Conservation (phyloP, 2,329 filamentous ascomycete species). For the Xylaria sp. region DNA sequence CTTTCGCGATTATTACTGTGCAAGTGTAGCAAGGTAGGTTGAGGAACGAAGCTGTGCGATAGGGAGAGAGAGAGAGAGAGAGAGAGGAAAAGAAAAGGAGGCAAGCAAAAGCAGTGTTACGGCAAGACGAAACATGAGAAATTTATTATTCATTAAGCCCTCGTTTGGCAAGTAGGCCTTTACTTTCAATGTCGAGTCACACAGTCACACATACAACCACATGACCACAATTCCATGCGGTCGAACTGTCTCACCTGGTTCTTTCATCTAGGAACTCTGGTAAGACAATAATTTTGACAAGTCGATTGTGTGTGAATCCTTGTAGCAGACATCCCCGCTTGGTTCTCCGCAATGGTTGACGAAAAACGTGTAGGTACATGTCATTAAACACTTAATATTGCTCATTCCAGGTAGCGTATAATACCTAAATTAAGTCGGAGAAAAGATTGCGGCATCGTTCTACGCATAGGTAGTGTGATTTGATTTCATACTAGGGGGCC, state of each 20-base stretch:
- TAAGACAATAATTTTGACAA: conserved; percentile 25
- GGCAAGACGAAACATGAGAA: not conserved
- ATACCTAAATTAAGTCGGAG: conserved; percentile 5
- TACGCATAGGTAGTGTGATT: not conserved
- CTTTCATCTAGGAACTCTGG: conserved; percentile 12
- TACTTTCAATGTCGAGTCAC: not conserved
- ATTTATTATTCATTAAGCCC: conserved; percentile 1
- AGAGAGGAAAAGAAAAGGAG: not conserved
- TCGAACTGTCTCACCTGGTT: conserved; percentile 30
- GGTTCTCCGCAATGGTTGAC: conserved; percentile 12
- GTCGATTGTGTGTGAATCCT: conserved; percentile 26
- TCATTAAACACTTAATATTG: not conserved
- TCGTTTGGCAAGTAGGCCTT: not conserved
- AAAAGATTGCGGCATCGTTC: conserved; percentile 2
- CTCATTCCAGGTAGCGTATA: not conserved
- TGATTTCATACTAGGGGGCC: too few species aligned
- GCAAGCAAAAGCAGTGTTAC: not conserved
- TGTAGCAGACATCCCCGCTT: conserved; percentile 24
- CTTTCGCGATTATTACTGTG: not conserved
- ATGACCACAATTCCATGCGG: conserved; percentile 38
- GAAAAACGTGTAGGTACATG: not conserved
- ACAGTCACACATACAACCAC: conserved; percentile 17
- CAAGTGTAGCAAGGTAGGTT: not conserved
- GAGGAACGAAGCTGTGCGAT: not conserved
- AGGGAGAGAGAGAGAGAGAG: not conserved